Conservation (phyloP, 2,329 filamentous ascomycete species). For the Epichloe scottii region DNA sequence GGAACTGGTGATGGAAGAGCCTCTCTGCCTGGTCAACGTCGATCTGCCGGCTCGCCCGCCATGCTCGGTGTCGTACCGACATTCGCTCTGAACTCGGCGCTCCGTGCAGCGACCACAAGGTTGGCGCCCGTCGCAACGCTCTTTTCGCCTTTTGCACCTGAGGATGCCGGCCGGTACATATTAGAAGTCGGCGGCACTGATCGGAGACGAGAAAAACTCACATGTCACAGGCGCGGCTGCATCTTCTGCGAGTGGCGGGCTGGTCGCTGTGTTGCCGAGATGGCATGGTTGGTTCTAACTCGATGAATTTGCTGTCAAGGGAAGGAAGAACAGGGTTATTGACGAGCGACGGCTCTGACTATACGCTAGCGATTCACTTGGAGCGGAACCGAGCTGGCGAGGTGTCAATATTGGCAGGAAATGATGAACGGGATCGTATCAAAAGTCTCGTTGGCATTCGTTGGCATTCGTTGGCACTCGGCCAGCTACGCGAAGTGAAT, state of each 20-base stretch:
- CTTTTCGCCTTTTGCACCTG: constrained; percentile 8
- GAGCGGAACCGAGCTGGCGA: no score
- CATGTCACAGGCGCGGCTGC: constrained; percentile 4
- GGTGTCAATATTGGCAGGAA: no score
- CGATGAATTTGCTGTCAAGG: no score
- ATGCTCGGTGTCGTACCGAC: constrained; percentile 6
- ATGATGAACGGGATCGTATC: no score
- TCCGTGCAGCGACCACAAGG: constrained; percentile 7
- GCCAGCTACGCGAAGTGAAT: no score
- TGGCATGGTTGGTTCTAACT: neutral
- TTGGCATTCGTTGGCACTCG: no score
- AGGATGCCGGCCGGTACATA: neutral
- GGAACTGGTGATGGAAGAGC: neutral
- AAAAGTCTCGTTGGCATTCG: no score
- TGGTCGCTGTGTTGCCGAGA: neutral
- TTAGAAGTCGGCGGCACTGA: neutral
- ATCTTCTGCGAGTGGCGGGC: neutral
- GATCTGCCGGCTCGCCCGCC: neutral
- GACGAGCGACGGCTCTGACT: no score
- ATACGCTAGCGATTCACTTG: no score
- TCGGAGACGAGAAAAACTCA: neutral
- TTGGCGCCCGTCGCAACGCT: constrained; percentile 7
- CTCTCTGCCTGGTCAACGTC: neutral
- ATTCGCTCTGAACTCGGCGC: constrained; percentile 4
- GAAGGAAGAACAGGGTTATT: no score